phyloP scores from a whole-genome alignment of 495 filamentous ascomycete genomes.

The Filosporella fistucella region DNA sequence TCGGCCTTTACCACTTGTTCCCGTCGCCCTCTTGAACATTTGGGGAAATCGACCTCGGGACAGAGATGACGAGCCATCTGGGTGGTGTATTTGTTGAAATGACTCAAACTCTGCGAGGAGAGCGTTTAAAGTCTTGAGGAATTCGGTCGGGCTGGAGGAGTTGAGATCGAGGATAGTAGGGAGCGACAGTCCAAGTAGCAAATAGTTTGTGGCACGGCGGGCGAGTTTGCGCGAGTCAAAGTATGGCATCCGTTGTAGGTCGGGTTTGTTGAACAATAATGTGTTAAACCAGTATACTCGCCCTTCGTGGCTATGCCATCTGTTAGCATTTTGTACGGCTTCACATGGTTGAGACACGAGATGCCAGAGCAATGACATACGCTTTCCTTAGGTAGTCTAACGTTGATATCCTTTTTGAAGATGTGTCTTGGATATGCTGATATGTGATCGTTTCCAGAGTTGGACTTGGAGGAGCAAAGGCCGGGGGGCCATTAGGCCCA shows the following conservation, averaged over 20 bases:
- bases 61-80: constrained; percentile 67
- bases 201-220: constrained; percentile 83
- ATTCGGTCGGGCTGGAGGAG: constrained; percentile 69
- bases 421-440: constrained; percentile 84
- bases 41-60: constrained; percentile 74
- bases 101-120: constrained; percentile 89
- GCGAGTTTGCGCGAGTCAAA: constrained; percentile 78
- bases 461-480: constrained; percentile 49
- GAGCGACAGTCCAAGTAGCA: constrained; percentile 87
- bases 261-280: constrained; percentile 78
- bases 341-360: constrained; percentile 3
- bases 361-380: constrained; percentile 46
- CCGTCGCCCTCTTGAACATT: constrained; percentile 79
- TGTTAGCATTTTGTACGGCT: constrained; percentile 1
- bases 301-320: constrained; percentile 70
- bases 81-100: constrained; percentile 79
- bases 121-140: constrained; percentile 79
- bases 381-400: constrained; percentile 89
- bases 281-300: constrained; percentile 98
- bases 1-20: constrained; percentile 61
- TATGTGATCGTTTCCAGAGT: constrained; percentile 45
- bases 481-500: not conserved
- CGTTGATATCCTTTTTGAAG: constrained; percentile 92
- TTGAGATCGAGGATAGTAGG: constrained; percentile 86
- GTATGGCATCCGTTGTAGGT: constrained; percentile 77